Percentiles rank a stretch among this genome's conserved stretches.
These are phyloP conservation scores for Nigrograna mackinnonii DNA, from an alignment of 2,329 filamentous ascomycete genomes.

Conservation along the genomic window DNA sequence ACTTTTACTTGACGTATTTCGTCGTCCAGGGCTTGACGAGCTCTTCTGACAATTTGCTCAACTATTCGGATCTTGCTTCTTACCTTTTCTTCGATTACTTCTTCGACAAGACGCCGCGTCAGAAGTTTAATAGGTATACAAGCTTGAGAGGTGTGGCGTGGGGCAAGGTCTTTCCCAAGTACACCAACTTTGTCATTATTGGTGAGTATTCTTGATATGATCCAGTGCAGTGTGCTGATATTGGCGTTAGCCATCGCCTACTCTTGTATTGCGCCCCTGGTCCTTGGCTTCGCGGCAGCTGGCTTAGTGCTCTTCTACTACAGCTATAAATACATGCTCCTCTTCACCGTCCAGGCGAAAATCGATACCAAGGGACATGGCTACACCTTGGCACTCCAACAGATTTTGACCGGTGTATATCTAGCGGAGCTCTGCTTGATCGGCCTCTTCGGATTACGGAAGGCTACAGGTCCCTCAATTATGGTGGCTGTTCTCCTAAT, in stretches of 20 bases:
- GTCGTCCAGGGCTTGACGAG: conserved; percentile 87
- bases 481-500: conserved; percentile 35
- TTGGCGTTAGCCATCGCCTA: conserved; percentile 72
- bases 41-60: conserved; percentile 73
- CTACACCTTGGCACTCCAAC: conserved; percentile 85
- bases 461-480: conserved; percentile 36
- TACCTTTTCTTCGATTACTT: conserved; percentile 75
- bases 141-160: conserved; percentile 38
- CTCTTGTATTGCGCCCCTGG: conserved; percentile 81
- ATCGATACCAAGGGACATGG: conserved; percentile 88
- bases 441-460: conserved; percentile 68
- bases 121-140: conserved; percentile 41
- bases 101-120: conserved; percentile 71
- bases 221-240: not conserved
- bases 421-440: conserved; percentile 81
- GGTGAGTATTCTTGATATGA: conserved; percentile 24
- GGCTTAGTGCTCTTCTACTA: conserved; percentile 83
- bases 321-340: conserved; percentile 86
- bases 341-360: conserved; percentile 80
- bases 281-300: conserved; percentile 78
- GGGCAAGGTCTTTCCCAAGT: conserved; percentile 46
- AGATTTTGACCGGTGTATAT: conserved; percentile 83
- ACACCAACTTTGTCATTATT: conserved; percentile 45
- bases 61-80: conserved; percentile 73
- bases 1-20: conserved; percentile 96